Evolutionary conservation across 495 filamentous ascomycete species (phyloP).

Genomic region (Penicillium waksmanii): DNA sequence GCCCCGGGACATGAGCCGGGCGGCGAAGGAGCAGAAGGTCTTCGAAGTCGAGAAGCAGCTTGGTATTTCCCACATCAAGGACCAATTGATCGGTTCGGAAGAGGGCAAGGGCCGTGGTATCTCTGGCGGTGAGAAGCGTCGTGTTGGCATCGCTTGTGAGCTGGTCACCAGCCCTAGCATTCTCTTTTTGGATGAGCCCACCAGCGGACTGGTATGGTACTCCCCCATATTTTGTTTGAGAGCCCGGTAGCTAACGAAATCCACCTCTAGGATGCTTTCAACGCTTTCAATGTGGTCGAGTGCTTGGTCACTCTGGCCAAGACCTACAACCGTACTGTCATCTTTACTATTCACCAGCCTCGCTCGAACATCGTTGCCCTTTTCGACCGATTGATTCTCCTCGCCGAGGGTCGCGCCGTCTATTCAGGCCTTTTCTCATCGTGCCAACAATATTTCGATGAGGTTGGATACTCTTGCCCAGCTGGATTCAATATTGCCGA

Average conservation of each 20-base stretch:
- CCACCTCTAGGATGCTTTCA: conserved; percentile 71
- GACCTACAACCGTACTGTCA: conserved; percentile 92
- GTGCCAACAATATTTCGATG: conserved; percentile 92
- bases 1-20: conserved; percentile 83
- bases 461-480: conserved; percentile 87
- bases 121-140: conserved; percentile 93
- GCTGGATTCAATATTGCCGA: conserved; percentile 99
- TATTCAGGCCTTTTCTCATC: conserved; percentile 89
- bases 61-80: conserved; percentile 87
- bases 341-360: conserved; percentile 99
- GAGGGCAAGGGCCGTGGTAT: conserved; percentile 94
- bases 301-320: conserved; percentile 94
- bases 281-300: conserved; percentile 96
- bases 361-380: conserved; percentile 99
- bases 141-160: conserved; percentile 97
- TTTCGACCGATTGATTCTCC: conserved; percentile 88
- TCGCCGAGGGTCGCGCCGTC: conserved; percentile 87
- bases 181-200: conserved; percentile 95
- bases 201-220: conserved; percentile 71
- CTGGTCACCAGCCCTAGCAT: conserved; percentile 97
- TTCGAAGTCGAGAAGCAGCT: conserved; percentile 94
- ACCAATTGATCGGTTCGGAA: conserved; percentile 96
- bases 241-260: conserved; percentile 6
- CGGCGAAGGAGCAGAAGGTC: conserved; percentile 85
- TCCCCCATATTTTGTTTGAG: neutral